Percentiles rank a stretch among this genome's conserved stretches.
Evolutionary conservation across 352 stramenopile species (phyloP).

Genomic region (Pythium graminicola): DNA sequence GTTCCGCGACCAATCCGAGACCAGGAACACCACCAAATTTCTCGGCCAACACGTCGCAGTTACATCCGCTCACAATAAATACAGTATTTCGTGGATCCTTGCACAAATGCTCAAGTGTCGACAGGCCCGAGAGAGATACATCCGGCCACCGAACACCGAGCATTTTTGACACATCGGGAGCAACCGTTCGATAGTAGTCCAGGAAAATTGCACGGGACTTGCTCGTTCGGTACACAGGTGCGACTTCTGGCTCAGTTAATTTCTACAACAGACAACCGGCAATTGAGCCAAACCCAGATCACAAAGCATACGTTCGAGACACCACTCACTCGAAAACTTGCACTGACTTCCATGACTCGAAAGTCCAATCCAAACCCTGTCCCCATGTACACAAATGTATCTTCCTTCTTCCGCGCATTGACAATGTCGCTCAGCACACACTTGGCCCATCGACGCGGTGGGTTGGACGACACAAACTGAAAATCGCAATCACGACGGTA

Average conservation of each 20-base stretch:
- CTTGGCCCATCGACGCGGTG: slow-evolving; percentile 93
- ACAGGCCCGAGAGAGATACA: slow-evolving; percentile 55
- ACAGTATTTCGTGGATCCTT: slow-evolving; percentile 94
- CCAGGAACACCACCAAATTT: slow-evolving; percentile 92
- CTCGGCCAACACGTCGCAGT: slow-evolving; percentile 93
- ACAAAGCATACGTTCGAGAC: background rate
- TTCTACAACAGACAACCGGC: slow-evolving; percentile 28
- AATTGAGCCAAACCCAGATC: background rate
- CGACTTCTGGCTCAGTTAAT: slow-evolving; percentile 59
- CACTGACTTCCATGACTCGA: slow-evolving; percentile 93
- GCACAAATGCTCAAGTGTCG: slow-evolving; percentile 90
- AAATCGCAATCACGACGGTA: slow-evolving; percentile 92
- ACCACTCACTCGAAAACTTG: slow-evolving; percentile 82
- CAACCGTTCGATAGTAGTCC: slow-evolving; percentile 97
- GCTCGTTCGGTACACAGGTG: slow-evolving; percentile 58
- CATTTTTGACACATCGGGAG: slow-evolving; percentile 86
- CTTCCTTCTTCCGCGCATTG: slow-evolving; percentile 70
- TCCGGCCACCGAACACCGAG: slow-evolving; percentile 72
- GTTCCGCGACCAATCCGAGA: slow-evolving; percentile 96
- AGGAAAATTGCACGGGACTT: slow-evolving; percentile 92
- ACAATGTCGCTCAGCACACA: slow-evolving; percentile 94
- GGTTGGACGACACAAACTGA: slow-evolving; percentile 93
- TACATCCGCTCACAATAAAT: slow-evolving; percentile 97
- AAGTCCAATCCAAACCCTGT: slow-evolving; percentile 96
- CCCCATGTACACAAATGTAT: slow-evolving; percentile 78